A percentile compares a stretch with the other conserved stretches of the same genome.
phyloP scores from a whole-genome alignment of 2,329 filamentous ascomycete species.

The Hypoxylon sp. region DNA sequence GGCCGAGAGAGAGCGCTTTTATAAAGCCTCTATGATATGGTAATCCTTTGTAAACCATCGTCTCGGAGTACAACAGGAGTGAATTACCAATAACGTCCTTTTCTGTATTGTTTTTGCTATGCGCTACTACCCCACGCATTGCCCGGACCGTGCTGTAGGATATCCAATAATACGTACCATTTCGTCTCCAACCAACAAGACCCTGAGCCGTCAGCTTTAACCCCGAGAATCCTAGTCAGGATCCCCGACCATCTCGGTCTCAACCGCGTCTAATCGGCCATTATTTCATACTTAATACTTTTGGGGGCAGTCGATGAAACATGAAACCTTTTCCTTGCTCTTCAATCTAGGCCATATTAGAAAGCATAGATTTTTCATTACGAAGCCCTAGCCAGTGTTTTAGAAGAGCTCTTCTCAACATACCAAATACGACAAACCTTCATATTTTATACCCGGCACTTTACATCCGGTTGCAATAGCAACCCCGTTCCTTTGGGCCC shows the following conservation, averaged over 20 bases:
- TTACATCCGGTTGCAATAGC: background rate
- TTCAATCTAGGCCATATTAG: background rate
- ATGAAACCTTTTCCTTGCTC: constrained; percentile 7
- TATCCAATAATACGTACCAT: constrained; percentile 9
- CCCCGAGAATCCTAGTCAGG: constrained; percentile 12
- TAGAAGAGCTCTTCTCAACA: background rate
- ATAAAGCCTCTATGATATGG: background rate
- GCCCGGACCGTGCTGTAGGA: constrained; percentile 3
- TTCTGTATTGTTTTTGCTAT: background rate
- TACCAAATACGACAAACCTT: background rate
- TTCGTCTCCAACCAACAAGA: background rate
- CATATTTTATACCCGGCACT: background rate
- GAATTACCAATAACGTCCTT: background rate
- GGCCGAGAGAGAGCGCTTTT: background rate
- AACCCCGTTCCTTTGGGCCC: constrained; percentile 1
- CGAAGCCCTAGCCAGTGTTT: background rate
- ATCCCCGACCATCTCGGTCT: constrained; percentile 15
- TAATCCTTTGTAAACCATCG: background rate
- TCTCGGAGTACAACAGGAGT: background rate
- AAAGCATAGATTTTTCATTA: background rate
- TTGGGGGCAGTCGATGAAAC: constrained; percentile 2
- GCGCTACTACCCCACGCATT: constrained; percentile 16
- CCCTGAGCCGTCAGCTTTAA: constrained; percentile 11
- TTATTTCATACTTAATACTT: constrained; percentile 31
- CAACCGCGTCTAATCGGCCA: background rate